Percentiles rank a stretch among this genome's conserved stretches.
These are phyloP conservation scores for Myriosclerotinia scirpicola DNA, from an alignment of 2,329 filamentous ascomycete species.

Conservation along the genomic window DNA sequence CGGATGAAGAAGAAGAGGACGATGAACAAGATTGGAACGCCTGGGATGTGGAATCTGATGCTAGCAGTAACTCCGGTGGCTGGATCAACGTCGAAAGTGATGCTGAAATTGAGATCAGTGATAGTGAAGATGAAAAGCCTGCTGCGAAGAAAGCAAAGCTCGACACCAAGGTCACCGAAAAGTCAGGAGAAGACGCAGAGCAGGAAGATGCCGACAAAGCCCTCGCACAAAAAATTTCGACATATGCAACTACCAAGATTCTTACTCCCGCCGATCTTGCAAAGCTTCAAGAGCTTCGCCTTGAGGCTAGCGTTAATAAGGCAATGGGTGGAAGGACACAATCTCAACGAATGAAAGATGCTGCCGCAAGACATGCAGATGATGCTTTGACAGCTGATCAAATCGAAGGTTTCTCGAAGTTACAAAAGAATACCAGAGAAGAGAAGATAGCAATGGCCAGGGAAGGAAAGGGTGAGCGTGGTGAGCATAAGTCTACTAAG, in stretches of 20 bases:
- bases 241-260: conserved; percentile 87
- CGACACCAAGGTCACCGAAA: conserved; percentile 33
- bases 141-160: conserved; percentile 64
- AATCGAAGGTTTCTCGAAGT: conserved; percentile 80
- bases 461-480: conserved; percentile 75
- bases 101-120: conserved; percentile 72
- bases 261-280: conserved; percentile 94
- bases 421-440: conserved; percentile 85
- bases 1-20: conserved; percentile 57
- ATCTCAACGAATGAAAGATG: conserved; percentile 42
- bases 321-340: conserved; percentile 52
- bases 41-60: conserved; percentile 46
- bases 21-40: conserved; percentile 36
- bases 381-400: conserved; percentile 87
- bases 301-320: conserved; percentile 69
- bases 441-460: conserved; percentile 81
- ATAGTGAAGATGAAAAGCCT: conserved; percentile 73
- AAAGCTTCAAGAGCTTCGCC: conserved; percentile 85
- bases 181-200: conserved; percentile 46
- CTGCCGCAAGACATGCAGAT: conserved; percentile 67
- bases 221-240: conserved; percentile 54
- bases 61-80: conserved; percentile 72
- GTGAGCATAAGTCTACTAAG: conserved; percentile 82
- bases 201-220: conserved; percentile 46
- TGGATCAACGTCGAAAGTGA: conserved; percentile 92